Conservation (phyloP, 768 basidiomycete genomes). For the Filobasidium floriforme region DNA sequence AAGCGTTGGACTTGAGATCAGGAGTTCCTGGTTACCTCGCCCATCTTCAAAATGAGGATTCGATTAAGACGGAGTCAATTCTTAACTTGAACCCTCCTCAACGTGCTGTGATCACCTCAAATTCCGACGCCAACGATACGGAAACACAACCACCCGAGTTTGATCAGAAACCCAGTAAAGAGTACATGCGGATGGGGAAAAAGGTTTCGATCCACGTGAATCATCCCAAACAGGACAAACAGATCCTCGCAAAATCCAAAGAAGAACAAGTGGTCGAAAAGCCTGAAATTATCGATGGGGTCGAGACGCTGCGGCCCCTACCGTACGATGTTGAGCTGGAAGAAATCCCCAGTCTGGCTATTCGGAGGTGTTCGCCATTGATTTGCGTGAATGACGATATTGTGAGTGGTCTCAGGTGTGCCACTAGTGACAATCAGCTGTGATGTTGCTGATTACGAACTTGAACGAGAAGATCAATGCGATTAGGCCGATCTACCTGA, state of each 20-base stretch:
- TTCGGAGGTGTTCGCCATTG: slow-evolving; percentile 35
- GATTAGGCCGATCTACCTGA: slow-evolving; percentile 40
- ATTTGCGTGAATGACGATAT: slow-evolving; percentile 44
- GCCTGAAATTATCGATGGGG: neutral
- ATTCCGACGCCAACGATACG: too few relatives aligned
- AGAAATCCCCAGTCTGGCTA: slow-evolving; percentile 35
- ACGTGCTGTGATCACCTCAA: too few relatives aligned
- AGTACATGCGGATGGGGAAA: neutral
- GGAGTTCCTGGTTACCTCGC: too few relatives aligned
- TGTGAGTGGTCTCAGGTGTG: slow-evolving; percentile 22
- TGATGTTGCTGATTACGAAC: too few relatives aligned
- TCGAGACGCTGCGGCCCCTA: slow-evolving; percentile 14
- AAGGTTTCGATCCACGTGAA: neutral
- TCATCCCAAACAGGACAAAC: neutral
- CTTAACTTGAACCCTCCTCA: too few relatives aligned
- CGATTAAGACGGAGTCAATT: too few relatives aligned
- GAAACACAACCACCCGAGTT: slow-evolving; percentile 23
- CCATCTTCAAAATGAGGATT: too few relatives aligned
- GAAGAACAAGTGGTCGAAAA: neutral
- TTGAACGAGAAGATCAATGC: slow-evolving; percentile 43
- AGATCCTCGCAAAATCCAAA: neutral
- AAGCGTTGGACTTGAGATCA: too few relatives aligned
- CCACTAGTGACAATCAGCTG: too few relatives aligned
- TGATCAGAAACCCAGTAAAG: neutral
- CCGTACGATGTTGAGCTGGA: slow-evolving; percentile 29